Evolutionary conservation across 2,329 filamentous ascomycete species (phyloP).

Genomic region (Pseudocercospora cruenta): DNA sequence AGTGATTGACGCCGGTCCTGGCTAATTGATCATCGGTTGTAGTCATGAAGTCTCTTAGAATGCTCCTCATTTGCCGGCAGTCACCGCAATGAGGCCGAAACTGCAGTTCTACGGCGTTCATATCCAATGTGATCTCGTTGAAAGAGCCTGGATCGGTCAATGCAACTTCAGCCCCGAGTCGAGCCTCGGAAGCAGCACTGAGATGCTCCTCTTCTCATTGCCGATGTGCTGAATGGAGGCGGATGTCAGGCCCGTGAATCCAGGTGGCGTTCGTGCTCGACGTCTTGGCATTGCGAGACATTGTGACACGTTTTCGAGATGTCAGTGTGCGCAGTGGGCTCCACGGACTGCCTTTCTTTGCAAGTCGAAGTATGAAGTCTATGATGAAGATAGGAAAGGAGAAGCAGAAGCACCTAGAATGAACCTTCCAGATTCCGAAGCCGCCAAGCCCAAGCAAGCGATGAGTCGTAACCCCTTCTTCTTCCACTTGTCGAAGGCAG

Average conservation of each 20-base stretch:
- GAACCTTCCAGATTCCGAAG: neutral
- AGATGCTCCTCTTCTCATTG: no score
- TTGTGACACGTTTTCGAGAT: neutral
- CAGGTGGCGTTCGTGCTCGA: neutral
- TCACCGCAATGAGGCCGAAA: neutral
- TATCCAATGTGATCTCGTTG: neutral
- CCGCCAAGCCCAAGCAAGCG: neutral
- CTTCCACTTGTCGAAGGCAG: neutral
- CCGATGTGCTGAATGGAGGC: neutral
- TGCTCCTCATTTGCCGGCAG: neutral
- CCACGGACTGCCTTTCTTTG: no score
- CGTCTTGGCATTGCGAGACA: neutral
- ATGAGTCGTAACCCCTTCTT: neutral
- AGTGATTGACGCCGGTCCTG: neutral
- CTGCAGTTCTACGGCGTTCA: neutral
- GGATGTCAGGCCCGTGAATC: neutral
- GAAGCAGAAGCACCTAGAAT: neutral
- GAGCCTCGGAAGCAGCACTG: neutral
- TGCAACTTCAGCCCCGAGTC: neutral
- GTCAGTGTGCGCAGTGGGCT: neutral
- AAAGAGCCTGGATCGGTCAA: no score
- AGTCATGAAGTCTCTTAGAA: neutral
- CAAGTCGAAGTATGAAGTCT: no score
- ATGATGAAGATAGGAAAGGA: neutral
- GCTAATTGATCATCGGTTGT: neutral